Evolutionary conservation across 257 asterid species (phyloP).

Genomic region (Solanum okadae): DNA sequence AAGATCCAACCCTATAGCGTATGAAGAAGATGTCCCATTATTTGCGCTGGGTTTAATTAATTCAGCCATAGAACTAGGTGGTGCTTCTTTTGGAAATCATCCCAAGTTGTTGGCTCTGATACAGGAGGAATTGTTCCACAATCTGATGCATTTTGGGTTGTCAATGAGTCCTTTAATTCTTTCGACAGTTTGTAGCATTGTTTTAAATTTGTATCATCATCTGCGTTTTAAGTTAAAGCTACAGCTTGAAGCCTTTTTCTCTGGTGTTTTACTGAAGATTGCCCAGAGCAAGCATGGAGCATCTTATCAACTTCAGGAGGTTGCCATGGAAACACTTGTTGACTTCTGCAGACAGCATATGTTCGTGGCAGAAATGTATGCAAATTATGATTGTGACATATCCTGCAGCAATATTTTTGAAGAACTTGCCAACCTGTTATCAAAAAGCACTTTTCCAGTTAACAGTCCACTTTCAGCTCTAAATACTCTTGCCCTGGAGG

Average conservation of each 20-base stretch:
- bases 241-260: conserved; percentile 82
- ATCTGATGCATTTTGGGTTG: conserved; percentile 86
- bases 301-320: conserved; percentile 93
- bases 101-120: conserved; percentile 68
- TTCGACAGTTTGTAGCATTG: conserved; percentile 87
- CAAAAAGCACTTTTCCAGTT: conserved; percentile 91
- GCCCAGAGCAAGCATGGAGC: conserved; percentile 80
- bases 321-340: conserved; percentile 91
- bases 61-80: conserved; percentile 82
- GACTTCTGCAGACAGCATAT: conserved; percentile 91
- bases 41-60: conserved; percentile 91
- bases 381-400: conserved; percentile 86
- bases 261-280: conserved; percentile 68
- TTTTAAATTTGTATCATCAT: conserved; percentile 86
- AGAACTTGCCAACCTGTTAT: conserved; percentile 68
- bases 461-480: conserved; percentile 76
- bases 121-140: conserved; percentile 81
- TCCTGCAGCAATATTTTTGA: conserved; percentile 76
- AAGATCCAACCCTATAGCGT: conserved; percentile 69
- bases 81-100: conserved; percentile 61
- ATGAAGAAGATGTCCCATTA: conserved; percentile 93
- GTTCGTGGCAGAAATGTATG: conserved; percentile 74
- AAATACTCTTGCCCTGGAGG: conserved; percentile 86
- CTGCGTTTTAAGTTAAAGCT: conserved; percentile 70
- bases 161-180: conserved; percentile 94